Base-by-base conservation (phyloP, 2,329 filamentous ascomycete genomes). In the Pseudofabraea citricarpa region DNA sequence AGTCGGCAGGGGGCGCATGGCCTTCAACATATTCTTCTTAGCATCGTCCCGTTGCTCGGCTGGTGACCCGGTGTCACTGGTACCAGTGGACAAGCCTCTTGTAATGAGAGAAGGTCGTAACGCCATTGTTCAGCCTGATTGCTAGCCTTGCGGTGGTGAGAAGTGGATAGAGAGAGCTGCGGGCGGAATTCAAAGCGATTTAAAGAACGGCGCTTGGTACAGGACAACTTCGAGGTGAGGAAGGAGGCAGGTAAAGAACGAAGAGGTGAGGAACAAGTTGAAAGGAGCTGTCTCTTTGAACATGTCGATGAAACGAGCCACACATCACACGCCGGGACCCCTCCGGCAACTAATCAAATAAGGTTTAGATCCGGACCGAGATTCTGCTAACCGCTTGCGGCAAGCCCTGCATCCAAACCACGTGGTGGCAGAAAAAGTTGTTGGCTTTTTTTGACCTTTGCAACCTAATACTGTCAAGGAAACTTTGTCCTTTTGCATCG, bases 1-100 rank as follows among this genome's bases (percentile, higher is more conserved):
- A 21, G 87, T 85, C 13, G 85, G 81, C 53, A 90, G 72, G 40
- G 84, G 75, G 42, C 88, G 74, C 72, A 79, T 83, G 21, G 81
- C 75, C 65, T 87, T 82, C 55, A 88, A 74, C 64, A 90, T 86
- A 71, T 90, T 90, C 70, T 85, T 81, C 80, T 90, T 90, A 44
- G 85, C 85, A 65, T 85, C 81, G 64, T 87, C 85, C 57, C 86
- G 83, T 64, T 81, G 75, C 58, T 83, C 79, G 43, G 86, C 84
- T 20, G 86, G 85, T 8, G 85, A 87, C 51, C 74, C 71, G 32
- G 78, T 81, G 59, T 77, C 79, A 37, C 75, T 67, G 62, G 73
- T 72, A 60, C 82, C 74, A 45, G 77, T 75, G 46, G 83, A 80
- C 46, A 87, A 74, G 60, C 77, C 78, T 53, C 76, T 72, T 33